Conservation (phyloP, 331 rosid genomes). For the Quercus tomentella region DNA sequence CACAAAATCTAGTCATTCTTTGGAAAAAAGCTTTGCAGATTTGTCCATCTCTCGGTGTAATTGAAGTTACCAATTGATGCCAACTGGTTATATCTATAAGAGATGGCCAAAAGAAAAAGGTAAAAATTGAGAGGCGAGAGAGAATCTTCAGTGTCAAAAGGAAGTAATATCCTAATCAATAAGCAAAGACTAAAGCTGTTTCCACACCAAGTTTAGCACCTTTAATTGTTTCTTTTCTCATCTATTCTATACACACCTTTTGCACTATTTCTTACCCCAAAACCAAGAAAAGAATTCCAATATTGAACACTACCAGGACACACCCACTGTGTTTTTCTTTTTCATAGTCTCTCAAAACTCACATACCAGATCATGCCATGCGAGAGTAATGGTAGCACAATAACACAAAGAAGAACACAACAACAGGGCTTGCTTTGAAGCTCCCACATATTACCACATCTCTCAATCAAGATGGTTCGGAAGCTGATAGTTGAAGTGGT, state of each 20-base stretch:
- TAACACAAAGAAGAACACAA: no score
- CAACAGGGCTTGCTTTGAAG: no score
- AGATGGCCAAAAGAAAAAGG: constrained; percentile 38
- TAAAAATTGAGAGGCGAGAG: neutral
- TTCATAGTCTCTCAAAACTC: no score
- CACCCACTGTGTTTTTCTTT: no score
- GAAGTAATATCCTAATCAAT: constrained; percentile 15
- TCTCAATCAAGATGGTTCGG: neutral
- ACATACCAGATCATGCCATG: no score
- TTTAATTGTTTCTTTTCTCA: neutral
- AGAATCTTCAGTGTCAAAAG: constrained; percentile 43
- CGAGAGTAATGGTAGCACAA: neutral
- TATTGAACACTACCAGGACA: neutral
- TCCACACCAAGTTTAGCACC: constrained; percentile 52
- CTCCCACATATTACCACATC: no score
- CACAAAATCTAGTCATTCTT: no score
- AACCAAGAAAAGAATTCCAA: constrained; percentile 32
- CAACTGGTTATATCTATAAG: neutral
- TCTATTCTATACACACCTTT: neutral
- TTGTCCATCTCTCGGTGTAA: neutral
- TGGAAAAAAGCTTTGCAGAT: no score
- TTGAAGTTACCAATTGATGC: neutral
- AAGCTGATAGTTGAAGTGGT: constrained; percentile 76
- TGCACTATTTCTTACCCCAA: neutral
- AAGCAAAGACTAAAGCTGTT: constrained; percentile 43